phyloP scores from a whole-genome alignment of 2,329 filamentous ascomycete genomes.

The Thelonectria olida region DNA sequence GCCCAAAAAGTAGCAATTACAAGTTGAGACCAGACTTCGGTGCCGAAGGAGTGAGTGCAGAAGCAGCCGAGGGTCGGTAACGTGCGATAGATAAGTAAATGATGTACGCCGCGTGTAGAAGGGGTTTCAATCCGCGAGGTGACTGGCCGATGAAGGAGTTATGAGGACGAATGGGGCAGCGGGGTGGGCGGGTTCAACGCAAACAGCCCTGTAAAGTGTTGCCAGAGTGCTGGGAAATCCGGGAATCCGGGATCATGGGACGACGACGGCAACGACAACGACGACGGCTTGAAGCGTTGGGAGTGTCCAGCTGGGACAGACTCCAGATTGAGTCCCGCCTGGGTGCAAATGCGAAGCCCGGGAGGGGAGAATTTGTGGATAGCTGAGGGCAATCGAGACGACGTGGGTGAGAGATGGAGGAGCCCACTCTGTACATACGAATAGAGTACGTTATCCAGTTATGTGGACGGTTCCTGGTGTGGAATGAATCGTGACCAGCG shows the following conservation, averaged over 20 bases:
- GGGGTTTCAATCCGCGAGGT: neutral
- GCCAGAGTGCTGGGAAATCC: slow-evolving; percentile 16
- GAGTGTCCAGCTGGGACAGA: neutral
- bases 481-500: neutral
- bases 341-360: slow-evolving; percentile 17
- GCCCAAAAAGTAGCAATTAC: neutral
- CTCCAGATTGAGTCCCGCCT: neutral
- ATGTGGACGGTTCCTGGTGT: neutral
- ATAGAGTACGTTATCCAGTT: neutral
- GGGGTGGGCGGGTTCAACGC: neutral
- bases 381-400: slow-evolving; percentile 9
- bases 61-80: neutral
- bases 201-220: slow-evolving; percentile 9
- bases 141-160: neutral
- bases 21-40: neutral
- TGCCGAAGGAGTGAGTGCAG: neutral
- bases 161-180: neutral
- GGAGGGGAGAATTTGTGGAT: slow-evolving; percentile 15
- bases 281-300: neutral
- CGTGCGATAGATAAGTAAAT: neutral
- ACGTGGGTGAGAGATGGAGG: neutral
- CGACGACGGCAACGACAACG: neutral
- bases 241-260: slow-evolving; percentile 12
- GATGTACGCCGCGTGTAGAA: neutral
- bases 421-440: neutral